These are phyloP conservation scores for Jaltomata sinuosa DNA, from an alignment of 257 asterid species.

Conservation along the genomic window DNA sequence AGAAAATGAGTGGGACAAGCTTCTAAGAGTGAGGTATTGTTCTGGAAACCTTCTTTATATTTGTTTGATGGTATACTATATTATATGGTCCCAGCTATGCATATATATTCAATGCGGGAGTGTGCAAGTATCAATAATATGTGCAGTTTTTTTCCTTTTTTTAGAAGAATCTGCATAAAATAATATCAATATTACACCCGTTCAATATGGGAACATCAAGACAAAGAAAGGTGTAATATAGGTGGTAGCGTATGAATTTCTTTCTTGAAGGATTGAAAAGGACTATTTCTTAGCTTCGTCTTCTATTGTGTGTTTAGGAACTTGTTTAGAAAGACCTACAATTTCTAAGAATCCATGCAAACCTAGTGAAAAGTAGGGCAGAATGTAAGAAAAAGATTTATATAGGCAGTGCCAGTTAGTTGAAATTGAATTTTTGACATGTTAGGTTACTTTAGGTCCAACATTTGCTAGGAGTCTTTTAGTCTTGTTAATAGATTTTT, in stretches of 20 bases:
- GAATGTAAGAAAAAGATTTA: background rate
- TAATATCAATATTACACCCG: background rate
- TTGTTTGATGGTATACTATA: background rate
- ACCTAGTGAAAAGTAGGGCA: background rate
- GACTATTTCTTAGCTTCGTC: background rate
- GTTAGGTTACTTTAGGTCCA: background rate
- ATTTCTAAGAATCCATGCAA: background rate
- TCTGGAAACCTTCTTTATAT: background rate
- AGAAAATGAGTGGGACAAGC: slow-evolving; percentile 96
- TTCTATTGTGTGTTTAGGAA: background rate
- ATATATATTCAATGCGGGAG: background rate
- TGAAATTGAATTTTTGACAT: background rate
- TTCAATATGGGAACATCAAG: background rate
- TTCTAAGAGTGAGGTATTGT: slow-evolving; percentile 75
- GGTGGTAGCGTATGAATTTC: background rate
- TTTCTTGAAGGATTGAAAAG: background rate
- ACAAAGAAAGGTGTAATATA: background rate
- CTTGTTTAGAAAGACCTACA: background rate
- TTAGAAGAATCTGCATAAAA: background rate
- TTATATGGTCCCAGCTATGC: background rate
- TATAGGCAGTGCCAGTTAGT: background rate
- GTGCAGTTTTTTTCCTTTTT: background rate
- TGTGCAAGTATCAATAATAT: background rate
- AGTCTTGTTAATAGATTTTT: background rate
- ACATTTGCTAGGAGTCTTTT: background rate